Evolutionary conservation across 495 filamentous ascomycete species (phyloP), one percentile per base, ranked within the genome.

Genomic region (Lepraria neglecta): DNA sequence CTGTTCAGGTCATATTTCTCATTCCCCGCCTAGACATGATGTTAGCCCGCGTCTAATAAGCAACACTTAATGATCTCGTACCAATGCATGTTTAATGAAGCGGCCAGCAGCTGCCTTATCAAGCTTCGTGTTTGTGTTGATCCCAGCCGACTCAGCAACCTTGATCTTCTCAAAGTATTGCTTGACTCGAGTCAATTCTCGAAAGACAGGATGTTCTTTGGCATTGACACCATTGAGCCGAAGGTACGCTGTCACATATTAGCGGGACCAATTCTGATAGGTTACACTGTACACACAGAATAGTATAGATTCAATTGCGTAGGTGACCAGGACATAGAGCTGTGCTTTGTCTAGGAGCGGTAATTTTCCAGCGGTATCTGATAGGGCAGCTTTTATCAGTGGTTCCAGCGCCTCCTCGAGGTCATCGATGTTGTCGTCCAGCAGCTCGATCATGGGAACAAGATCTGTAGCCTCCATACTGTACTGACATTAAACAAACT

Each of bases 161-260:
- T 95, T 88, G 67, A 97, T 91, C 76, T 97, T 98, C n/a, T 84
- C 83, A 68, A 95, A 91, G 73, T 97, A 97, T 71, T 91, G 87
- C 70, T 82, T 89, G 56, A 97, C 86, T 53, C 94, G 83, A 5
- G 82, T 84, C 58, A 98, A 78, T 76, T 98, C 94, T 51, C 76
- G 77, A 74, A 88, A 92, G 58, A 97, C 82, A 28, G 91, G 82
- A 68, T 97, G 95, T 56, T 89, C 80, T 70, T 87, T 89, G 14
- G 89, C 84, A 69, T 95, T 82, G 10, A 85, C 82, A 50, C 86
- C 90, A 65, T 90, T 87, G 30, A 97, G 81, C 54, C 84, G 83
- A 30, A 98, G 75, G 64, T 89, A 87, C 45, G 88, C 90, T 95
- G 60, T 24, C 4, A 19, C 35, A 15, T 57, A 77, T 50, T 75